A percentile compares a stretch with the other conserved stretches of the same genome.
These are phyloP conservation scores for Solanum gandarillasii DNA, from an alignment of 257 asterid genomes.

Conservation along the genomic window DNA sequence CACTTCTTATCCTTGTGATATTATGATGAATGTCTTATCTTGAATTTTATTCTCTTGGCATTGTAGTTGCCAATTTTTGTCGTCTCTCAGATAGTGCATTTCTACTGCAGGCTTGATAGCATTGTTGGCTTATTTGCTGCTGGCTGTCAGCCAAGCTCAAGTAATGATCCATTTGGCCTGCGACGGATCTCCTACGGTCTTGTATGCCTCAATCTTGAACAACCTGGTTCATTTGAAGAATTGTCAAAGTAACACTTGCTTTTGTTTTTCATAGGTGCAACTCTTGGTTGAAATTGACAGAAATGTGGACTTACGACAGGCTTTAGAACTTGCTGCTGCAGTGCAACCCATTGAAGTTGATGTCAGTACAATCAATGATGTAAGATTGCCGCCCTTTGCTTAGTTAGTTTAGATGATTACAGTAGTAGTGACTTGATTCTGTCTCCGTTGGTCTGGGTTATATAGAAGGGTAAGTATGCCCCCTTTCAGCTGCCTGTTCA, in stretches of 20 bases:
- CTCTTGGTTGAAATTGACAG: constrained; percentile 60
- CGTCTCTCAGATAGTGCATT: not conserved
- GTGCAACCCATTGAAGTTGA: constrained; percentile 76
- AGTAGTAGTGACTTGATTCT: not conserved
- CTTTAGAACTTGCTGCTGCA: constrained; percentile 84
- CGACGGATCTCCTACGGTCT: constrained; percentile 91
- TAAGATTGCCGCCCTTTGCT: constrained; percentile 18
- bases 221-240: not conserved
- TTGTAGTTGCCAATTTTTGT: not conserved
- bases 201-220: constrained; percentile 33
- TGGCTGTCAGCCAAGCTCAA: constrained; percentile 93
- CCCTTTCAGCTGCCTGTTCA: not conserved
- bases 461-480: not conserved
- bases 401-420: not conserved
- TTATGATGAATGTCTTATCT: not conserved
- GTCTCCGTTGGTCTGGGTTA: not conserved
- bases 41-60: not conserved
- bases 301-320: constrained; percentile 64
- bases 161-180: constrained; percentile 86
- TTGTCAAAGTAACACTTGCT: constrained; percentile 7
- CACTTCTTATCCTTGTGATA: not conserved
- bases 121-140: constrained; percentile 93
- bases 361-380: constrained; percentile 49
- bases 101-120: constrained; percentile 79
- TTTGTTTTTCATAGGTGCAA: constrained; percentile 58